Evolutionary conservation across 2,329 filamentous ascomycete species (phyloP).

Genomic region (Coniochaeta sp.): DNA sequence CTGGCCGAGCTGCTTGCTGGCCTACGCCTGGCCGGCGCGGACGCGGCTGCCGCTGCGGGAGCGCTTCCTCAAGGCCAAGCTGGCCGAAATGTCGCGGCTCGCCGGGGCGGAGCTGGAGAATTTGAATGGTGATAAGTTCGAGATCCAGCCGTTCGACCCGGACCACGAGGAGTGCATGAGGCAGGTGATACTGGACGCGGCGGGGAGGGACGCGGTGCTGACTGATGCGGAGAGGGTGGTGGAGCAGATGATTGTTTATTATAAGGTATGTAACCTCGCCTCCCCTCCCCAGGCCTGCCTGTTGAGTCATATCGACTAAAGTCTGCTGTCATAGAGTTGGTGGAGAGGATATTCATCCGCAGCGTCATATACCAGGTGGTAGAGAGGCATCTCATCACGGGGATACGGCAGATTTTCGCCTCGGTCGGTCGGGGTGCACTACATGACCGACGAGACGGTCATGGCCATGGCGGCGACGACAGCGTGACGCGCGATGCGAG

Average conservation of each 20-base stretch:
- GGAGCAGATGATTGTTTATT: constrained; percentile 50
- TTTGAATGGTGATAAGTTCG: constrained; percentile 41
- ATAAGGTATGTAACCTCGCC: constrained; percentile 18
- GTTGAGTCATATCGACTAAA: no score
- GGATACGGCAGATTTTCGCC: constrained; percentile 44
- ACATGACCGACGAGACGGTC: constrained; percentile 35
- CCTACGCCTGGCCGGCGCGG: constrained; percentile 40
- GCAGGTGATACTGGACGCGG: constrained; percentile 31
- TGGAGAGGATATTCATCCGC: constrained; percentile 42
- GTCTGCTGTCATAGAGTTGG: constrained; percentile 25
- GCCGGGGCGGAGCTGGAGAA: constrained; percentile 38
- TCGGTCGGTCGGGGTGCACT: constrained; percentile 36
- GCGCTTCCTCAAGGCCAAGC: constrained; percentile 40
- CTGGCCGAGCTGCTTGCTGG: constrained; percentile 41
- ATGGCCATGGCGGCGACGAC: constrained; percentile 46
- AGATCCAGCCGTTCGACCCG: constrained; percentile 45
- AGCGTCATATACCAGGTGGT: constrained; percentile 46
- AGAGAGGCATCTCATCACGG: constrained; percentile 41
- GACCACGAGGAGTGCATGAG: constrained; percentile 45
- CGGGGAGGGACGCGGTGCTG: constrained; percentile 26
- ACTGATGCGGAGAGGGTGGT: constrained; percentile 43
- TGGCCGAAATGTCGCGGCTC: constrained; percentile 36
- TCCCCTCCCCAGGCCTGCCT: no score
- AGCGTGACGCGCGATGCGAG: constrained; percentile 44
- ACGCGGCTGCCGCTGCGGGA: constrained; percentile 43